Base-by-base conservation (phyloP, 352 stramenopile species). In the Phytophthora boehmeriae region DNA sequence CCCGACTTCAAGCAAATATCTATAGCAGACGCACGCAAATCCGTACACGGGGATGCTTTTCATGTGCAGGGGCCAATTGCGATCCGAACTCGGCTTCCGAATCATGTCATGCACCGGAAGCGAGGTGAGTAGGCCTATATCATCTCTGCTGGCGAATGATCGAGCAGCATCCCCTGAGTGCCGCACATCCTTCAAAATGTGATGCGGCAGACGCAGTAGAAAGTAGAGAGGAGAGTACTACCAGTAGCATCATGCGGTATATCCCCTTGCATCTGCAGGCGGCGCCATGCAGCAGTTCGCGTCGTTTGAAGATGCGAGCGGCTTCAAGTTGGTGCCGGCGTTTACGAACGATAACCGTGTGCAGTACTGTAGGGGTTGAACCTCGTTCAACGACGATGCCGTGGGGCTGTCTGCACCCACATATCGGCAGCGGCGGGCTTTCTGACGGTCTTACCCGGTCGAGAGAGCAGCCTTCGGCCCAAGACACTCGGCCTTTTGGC, bases 11-110 rank as follows among this genome's bases (percentile, higher is more conserved):
- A 30, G 3, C 34, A 39, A 39, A 17, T 39, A 13, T n/a, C 34
- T n/a, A n/a, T n/a, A n/a, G n/a, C n/a, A 67, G 59, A 54, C 45
- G 58, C 60, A 54, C 60, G n/a, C 27, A 55, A 54, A 57, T 63
- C 60, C 48, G 60, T 50, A 68, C 63, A 62, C 28, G 53, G 53
- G 53, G 60, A 68, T 68, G 60, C 60, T 59, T 54, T 34, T 63
- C 22, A 20, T n/a, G 32, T 34, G 19, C 23, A 38, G 19, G 25
- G 13, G 25, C 11, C 38, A 35, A 41, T 23, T 32, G 5, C 25
- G 25, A 6, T 30, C 6, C 25, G 25, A 30, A n/a, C n/a, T n/a
- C 6, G 25, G 25, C 3, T 8, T 30, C 25, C 25, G 36, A 41
- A 17, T 56, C 35, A 38, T 67, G 51, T 57, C 39, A 57, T 62